Evolutionary conservation across 306 rosid genomes (phyloP).

Genomic region (Rosa chinensis): DNA sequence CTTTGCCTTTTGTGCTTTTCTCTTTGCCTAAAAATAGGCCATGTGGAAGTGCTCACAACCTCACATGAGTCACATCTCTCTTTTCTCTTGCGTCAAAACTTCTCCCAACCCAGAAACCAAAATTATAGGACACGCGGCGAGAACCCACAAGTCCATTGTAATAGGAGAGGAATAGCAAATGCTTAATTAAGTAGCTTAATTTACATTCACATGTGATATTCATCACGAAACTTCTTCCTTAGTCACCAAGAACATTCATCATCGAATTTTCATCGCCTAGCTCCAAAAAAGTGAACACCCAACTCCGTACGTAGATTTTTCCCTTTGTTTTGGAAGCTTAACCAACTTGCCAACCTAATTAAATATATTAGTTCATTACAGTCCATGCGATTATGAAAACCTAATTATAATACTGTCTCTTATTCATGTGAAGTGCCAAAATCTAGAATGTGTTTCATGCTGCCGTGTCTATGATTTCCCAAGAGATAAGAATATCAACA

Average conservation of each 20-base stretch:
- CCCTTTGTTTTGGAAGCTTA: background rate
- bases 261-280: background rate
- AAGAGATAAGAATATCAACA: background rate
- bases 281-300: background rate
- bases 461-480: background rate
- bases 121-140: background rate
- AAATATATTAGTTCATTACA: background rate
- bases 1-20: background rate
- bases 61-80: background rate
- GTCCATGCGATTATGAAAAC: background rate
- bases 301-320: background rate
- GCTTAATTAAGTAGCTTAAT: background rate
- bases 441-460: background rate
- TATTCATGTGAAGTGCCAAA: background rate
- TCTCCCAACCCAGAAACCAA: background rate
- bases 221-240: constrained; percentile 3
- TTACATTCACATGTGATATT: background rate
- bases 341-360: background rate
- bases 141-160: background rate
- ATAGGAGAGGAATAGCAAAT: background rate
- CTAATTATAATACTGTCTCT: background rate
- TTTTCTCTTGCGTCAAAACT: constrained; percentile 37
- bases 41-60: constrained; percentile 32
- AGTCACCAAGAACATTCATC: background rate
- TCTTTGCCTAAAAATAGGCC: background rate